Percentiles rank a stretch among this genome's conserved stretches.
Evolutionary conservation across 2,329 filamentous ascomycete genomes (phyloP).

Genomic region (Epichloe festucae): DNA sequence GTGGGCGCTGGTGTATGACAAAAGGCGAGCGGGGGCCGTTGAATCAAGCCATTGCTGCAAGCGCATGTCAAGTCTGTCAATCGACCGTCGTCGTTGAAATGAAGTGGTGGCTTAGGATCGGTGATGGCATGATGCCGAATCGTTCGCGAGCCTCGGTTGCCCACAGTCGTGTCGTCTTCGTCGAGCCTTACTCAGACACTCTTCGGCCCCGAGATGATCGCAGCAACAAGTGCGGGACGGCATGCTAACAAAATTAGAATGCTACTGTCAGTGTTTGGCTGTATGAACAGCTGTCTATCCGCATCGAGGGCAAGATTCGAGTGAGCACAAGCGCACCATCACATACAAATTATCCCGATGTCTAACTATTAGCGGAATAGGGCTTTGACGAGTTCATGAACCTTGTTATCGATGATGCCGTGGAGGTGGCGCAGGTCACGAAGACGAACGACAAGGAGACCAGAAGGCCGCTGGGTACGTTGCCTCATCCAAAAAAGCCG

Average conservation of each 20-base stretch:
- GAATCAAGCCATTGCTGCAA: neutral
- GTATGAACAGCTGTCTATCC: slow-evolving; percentile 86
- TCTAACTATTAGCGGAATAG: slow-evolving; percentile 28
- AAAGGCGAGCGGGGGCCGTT: neutral
- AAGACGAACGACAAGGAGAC: slow-evolving; percentile 67
- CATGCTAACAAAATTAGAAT: slow-evolving; percentile 34
- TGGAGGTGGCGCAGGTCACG: slow-evolving; percentile 77
- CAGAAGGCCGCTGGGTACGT: slow-evolving; percentile 63
- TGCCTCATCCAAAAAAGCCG: neutral
- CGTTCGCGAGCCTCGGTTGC: no score
- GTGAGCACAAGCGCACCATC: slow-evolving; percentile 34
- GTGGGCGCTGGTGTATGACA: neutral
- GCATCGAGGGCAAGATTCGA: slow-evolving; percentile 93
- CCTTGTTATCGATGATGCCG: slow-evolving; percentile 85
- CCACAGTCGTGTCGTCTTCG: no score
- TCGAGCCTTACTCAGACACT: neutral
- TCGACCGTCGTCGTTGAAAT: no score
- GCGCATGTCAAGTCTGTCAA: neutral
- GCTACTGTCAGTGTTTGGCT: slow-evolving; percentile 89
- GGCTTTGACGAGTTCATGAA: slow-evolving; percentile 99
- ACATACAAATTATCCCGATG: neutral
- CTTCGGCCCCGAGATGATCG: neutral
- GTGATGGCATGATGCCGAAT: no score
- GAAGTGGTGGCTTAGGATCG: no score
- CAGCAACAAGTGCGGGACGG: slow-evolving; percentile 9